Conservation (phyloP, 805 yeast genomes). For the Candida rishiriensis region DNA sequence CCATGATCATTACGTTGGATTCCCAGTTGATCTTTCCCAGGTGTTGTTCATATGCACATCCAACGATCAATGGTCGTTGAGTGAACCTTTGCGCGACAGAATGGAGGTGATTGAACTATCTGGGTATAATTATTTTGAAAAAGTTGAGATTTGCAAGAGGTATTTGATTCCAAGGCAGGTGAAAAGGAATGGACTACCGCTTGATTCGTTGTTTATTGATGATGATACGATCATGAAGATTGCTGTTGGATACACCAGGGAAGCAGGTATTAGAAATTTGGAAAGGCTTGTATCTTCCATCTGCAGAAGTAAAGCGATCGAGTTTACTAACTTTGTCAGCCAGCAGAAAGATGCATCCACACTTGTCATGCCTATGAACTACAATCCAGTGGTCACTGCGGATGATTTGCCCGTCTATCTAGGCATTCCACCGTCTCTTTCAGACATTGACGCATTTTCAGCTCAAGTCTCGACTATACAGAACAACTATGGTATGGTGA, state of each 20-base stretch:
- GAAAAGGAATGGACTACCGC: conserved; percentile 56
- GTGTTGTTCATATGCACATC: conserved; percentile 84
- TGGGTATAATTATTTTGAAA: conserved; percentile 79
- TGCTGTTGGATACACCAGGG: conserved; percentile 70
- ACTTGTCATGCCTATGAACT: conserved; percentile 20
- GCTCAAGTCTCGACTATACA: conserved; percentile 44
- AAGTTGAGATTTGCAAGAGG: conserved; percentile 61
- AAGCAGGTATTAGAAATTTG: conserved; percentile 79
- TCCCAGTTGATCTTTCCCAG: conserved; percentile 80
- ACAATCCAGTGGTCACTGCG: conserved; percentile 39
- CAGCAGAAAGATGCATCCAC: conserved; percentile 17
- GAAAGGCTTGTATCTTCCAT: conserved; percentile 72
- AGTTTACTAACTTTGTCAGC: conserved; percentile 38
- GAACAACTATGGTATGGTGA: conserved; percentile 66
- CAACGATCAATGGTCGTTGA: conserved; percentile 64
- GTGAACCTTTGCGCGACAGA: conserved; percentile 76
- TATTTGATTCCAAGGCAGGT: conserved; percentile 76
- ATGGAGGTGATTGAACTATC: conserved; percentile 76
- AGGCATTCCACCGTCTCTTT: conserved; percentile 47
- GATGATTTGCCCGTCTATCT: conserved; percentile 63
- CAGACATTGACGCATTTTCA: conserved; percentile 34
- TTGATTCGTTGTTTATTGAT: conserved; percentile 39
- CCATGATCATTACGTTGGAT: conserved; percentile 79
- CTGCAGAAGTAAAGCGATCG: conserved; percentile 81
- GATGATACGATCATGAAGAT: conserved; percentile 55